Evolutionary conservation across 2,329 filamentous ascomycete genomes (phyloP).

Genomic region (Cladophialophora psammophila): DNA sequence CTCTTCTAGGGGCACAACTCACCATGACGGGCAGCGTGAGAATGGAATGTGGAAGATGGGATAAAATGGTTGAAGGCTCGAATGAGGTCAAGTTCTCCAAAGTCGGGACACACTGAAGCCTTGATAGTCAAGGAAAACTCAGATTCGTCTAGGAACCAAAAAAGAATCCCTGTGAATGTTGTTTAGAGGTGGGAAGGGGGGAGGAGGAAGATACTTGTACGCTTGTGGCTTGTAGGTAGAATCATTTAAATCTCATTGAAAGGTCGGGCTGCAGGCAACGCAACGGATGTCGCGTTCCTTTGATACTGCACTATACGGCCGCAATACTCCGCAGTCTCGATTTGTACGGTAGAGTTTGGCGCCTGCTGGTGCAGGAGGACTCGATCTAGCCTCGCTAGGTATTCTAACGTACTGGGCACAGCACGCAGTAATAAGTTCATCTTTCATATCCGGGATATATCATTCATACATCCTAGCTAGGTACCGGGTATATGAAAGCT

Average conservation of each 20-base stretch:
- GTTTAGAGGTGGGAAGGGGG: not conserved
- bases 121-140: not conserved
- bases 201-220: not conserved
- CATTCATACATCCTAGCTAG: not conserved
- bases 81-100: not conserved
- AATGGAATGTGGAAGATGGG: not conserved
- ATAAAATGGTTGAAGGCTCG: not conserved
- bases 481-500: not conserved
- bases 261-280: slow-evolving; percentile 14
- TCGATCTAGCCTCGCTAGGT: too few species aligned
- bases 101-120: not conserved
- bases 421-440: too few species aligned
- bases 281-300: slow-evolving; percentile 17
- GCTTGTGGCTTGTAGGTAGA: not conserved
- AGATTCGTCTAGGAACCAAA: not conserved
- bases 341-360: not conserved
- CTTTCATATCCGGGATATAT: not conserved
- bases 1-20: not conserved
- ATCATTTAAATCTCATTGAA: not conserved
- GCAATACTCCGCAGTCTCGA: not conserved
- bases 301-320: not conserved
- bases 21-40: slow-evolving; percentile 3
- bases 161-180: not conserved
- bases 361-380: too few species aligned
- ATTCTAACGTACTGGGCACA: too few species aligned